These are phyloP conservation scores for Candida insectorum DNA, from an alignment of 805 yeast species.

Conservation along the genomic window DNA sequence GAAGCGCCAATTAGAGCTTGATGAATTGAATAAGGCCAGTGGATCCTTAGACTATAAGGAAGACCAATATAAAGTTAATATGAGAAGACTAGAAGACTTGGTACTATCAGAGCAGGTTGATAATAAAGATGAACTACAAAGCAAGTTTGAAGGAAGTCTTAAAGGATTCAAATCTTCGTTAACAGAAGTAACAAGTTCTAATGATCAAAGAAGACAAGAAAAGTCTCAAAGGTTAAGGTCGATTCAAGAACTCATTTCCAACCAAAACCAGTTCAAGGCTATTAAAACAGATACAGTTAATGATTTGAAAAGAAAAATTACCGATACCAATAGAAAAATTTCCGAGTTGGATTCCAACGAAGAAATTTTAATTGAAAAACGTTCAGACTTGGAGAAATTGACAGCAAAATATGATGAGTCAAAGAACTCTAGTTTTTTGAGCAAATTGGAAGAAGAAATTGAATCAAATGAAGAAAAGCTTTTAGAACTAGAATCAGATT, in stretches of 20 bases:
- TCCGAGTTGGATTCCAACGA: constrained; percentile 38
- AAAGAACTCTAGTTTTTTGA: constrained; percentile 4
- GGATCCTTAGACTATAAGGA: constrained; percentile 55
- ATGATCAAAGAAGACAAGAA: constrained; percentile 3
- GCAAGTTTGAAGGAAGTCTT: background rate
- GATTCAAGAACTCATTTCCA: constrained; percentile 7
- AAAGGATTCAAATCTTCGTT: constrained; percentile 1
- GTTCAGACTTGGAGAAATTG: constrained; percentile 36
- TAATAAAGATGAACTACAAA: constrained; percentile 1
- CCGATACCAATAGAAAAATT: constrained; percentile 5
- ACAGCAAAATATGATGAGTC: constrained; percentile 27
- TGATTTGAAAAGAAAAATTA: constrained; percentile 7
- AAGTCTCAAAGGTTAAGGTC: constrained; percentile 5
- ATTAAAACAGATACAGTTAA: constrained; percentile 3
- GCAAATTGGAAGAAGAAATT: constrained; percentile 6
- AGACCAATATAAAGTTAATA: constrained; percentile 24
- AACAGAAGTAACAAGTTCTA: constrained; percentile 3
- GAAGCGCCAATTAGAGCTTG: constrained; percentile 7
- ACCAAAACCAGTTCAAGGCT: constrained; percentile 7
- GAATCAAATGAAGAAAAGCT: constrained; percentile 14
- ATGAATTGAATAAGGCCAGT: constrained; percentile 41
- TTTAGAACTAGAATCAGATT: constrained; percentile 19
- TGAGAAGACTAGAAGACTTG: background rate
- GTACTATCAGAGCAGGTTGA: constrained; percentile 1
- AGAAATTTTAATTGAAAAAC: constrained; percentile 44